Evolutionary conservation across 306 rosid species (phyloP).

Genomic region (Delonix regia): DNA sequence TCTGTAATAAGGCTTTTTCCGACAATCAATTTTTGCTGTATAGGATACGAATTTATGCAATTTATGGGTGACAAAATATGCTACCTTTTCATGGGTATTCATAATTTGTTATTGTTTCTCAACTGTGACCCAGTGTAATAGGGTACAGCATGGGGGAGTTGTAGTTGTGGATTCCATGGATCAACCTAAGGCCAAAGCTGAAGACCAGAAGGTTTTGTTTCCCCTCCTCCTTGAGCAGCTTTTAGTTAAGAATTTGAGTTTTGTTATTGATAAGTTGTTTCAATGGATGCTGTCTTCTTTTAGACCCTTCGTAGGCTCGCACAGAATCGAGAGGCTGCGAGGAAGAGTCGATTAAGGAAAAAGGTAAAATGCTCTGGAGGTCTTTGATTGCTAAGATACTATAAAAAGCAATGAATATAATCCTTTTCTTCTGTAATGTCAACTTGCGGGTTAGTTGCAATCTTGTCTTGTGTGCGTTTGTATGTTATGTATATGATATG

Average conservation of each 20-base stretch:
- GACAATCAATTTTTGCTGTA: neutral
- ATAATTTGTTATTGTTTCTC: conserved; percentile 2
- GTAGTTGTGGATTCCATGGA: conserved; percentile 68
- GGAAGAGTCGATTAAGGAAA: conserved; percentile 85
- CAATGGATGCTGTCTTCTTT: conserved; percentile 6
- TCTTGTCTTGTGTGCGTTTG: neutral
- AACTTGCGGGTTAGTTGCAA: neutral
- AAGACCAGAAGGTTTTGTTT: conserved; percentile 74
- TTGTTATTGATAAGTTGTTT: conserved; percentile 6
- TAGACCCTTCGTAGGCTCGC: conserved; percentile 75
- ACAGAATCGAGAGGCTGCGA: conserved; percentile 92
- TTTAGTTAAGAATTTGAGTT: neutral
- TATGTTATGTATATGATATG: neutral
- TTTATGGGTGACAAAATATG: neutral
- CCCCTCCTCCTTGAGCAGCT: neutral
- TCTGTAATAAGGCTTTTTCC: neutral
- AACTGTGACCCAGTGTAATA: conserved; percentile 52
- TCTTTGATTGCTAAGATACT: neutral
- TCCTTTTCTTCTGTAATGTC: neutral
- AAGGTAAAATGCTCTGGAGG: conserved; percentile 53
- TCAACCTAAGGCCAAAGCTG: conserved; percentile 52
- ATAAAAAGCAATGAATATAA: neutral
- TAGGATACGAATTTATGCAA: neutral
- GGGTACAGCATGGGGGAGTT: conserved; percentile 52
- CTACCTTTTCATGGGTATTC: neutral